phyloP scores from a whole-genome alignment of 257 asterid genomes.

The Scutellaria baicalensis region DNA sequence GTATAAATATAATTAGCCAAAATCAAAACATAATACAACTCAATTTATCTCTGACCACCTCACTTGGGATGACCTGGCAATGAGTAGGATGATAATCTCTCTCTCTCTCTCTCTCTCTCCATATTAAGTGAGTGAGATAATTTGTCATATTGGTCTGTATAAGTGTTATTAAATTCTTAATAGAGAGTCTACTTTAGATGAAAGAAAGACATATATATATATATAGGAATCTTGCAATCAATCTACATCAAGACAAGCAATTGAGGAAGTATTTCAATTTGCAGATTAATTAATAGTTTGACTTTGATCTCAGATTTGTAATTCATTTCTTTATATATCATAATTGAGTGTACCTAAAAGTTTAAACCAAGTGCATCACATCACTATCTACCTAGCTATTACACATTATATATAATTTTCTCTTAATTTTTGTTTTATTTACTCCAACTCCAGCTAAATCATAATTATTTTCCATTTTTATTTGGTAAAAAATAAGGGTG shows the following conservation, averaged over 20 bases:
- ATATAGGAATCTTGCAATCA: conserved; percentile 2
- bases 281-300: conserved; percentile 8
- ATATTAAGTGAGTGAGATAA: background rate
- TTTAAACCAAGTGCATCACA: background rate
- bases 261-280: background rate
- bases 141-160: background rate
- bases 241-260: background rate
- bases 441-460: background rate
- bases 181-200: conserved; percentile 5
- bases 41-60: background rate
- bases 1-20: background rate
- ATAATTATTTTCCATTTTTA: background rate
- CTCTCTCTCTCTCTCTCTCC: background rate
- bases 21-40: background rate
- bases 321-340: background rate
- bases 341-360: background rate
- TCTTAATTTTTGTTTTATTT: background rate
- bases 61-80: conserved; percentile 13
- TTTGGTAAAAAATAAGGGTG: no score
- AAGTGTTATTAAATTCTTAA: background rate
- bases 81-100: background rate
- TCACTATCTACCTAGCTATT: no score
- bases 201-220: background rate
- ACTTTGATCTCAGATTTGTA: background rate
- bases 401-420: background rate